These are phyloP conservation scores for Nicotiana noctiflora DNA, from an alignment of 257 asterid genomes.

Conservation along the genomic window DNA sequence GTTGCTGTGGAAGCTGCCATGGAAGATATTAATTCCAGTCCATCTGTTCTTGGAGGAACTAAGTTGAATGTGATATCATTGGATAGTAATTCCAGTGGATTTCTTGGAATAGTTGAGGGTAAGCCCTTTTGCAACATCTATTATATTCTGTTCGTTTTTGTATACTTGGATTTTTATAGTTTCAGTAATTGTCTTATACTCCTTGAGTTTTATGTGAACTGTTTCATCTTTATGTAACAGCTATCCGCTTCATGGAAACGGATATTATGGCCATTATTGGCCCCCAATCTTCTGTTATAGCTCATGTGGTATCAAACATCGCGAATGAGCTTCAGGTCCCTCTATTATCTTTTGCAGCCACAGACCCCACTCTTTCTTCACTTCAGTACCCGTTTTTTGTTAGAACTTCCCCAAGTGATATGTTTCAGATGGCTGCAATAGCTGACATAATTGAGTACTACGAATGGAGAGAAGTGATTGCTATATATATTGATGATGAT, in stretches of 20 bases:
- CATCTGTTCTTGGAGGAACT: conserved; percentile 34
- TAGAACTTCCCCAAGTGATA: conserved; percentile 43
- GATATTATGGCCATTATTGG: conserved; percentile 60
- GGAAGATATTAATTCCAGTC: conserved; percentile 41
- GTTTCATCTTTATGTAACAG: conserved; percentile 20
- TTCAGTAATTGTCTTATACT: neutral
- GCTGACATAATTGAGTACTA: conserved; percentile 37
- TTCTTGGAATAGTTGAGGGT: conserved; percentile 42
- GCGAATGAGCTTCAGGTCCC: conserved; percentile 50
- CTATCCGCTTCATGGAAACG: conserved; percentile 49
- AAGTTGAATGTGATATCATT: conserved; percentile 23
- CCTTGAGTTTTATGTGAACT: neutral
- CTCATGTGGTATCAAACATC: conserved; percentile 43
- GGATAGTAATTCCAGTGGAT: conserved; percentile 43
- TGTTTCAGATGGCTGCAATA: conserved; percentile 55
- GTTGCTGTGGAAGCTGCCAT: conserved; percentile 45
- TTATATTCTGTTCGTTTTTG: neutral
- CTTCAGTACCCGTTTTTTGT: conserved; percentile 63
- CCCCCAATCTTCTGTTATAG: conserved; percentile 55
- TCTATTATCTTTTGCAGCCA: conserved; percentile 47
- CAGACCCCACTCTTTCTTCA: conserved; percentile 49
- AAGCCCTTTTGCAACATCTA: conserved; percentile 4
- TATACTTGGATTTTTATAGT: neutral
- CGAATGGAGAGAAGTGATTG: conserved; percentile 48
- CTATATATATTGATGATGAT: conserved; percentile 52